These are phyloP conservation scores for Epichloe festucae DNA, from an alignment of 2,329 filamentous ascomycete genomes.

Conservation along the genomic window DNA sequence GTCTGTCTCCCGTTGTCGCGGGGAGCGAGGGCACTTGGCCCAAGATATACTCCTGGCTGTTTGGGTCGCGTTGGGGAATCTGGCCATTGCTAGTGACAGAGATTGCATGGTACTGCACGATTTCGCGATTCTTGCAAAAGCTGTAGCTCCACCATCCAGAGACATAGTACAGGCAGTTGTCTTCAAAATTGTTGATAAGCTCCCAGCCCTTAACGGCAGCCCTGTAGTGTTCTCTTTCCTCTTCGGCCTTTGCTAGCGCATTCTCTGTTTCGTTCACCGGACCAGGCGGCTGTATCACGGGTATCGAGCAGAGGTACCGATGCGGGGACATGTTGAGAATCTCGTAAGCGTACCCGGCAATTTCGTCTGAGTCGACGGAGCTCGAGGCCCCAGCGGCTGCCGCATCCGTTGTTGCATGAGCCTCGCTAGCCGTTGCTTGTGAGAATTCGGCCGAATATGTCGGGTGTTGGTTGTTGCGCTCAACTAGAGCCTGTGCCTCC, in stretches of 20 bases:
- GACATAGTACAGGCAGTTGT: slow-evolving; percentile 70
- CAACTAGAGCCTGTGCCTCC: slow-evolving; percentile 52
- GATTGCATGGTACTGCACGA: slow-evolving; percentile 83
- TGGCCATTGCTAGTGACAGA: slow-evolving; percentile 53
- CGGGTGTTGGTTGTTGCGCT: slow-evolving; percentile 21
- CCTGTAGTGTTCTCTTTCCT: slow-evolving; percentile 66
- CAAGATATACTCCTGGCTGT: slow-evolving; percentile 63
- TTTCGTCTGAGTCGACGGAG: slow-evolving; percentile 20
- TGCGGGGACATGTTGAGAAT: slow-evolving; percentile 57
- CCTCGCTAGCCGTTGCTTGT: slow-evolving; percentile 25
- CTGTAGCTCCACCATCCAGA: slow-evolving; percentile 94
- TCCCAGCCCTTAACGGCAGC: slow-evolving; percentile 71
- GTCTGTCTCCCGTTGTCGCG: slow-evolving; percentile 10
- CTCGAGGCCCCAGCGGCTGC: slow-evolving; percentile 9
- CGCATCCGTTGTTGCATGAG: not conserved
- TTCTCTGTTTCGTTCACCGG: slow-evolving; percentile 53
- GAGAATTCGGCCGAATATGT: slow-evolving; percentile 28
- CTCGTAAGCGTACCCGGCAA: slow-evolving; percentile 41
- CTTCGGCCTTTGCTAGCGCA: slow-evolving; percentile 55
- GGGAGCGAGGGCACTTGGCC: slow-evolving; percentile 38
- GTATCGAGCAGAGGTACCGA: slow-evolving; percentile 76
- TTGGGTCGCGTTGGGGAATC: slow-evolving; percentile 65
- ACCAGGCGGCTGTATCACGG: slow-evolving; percentile 46
- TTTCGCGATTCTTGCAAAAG: slow-evolving; percentile 79
- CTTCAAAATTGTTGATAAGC: slow-evolving; percentile 63